Conservation (phyloP, 129 eudicot species). For the Chrysanthemum seticuspe region DNA sequence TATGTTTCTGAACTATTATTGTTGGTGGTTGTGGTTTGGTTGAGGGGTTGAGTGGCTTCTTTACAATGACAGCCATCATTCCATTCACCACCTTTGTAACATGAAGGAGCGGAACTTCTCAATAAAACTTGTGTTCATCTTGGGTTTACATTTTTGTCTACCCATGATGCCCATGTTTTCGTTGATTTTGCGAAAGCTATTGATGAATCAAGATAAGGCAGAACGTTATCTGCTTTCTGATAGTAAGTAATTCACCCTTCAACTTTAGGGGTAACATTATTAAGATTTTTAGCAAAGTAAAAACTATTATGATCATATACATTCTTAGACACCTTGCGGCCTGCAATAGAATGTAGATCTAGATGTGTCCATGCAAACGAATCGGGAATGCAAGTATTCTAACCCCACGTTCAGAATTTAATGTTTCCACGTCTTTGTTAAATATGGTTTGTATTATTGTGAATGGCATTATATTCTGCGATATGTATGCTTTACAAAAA, state of each 20-base stretch:
- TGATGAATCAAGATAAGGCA: slow-evolving; percentile 69
- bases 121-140: slow-evolving; percentile 65
- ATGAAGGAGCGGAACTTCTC: slow-evolving; percentile 84
- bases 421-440: too few species aligned
- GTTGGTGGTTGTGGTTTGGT: slow-evolving; percentile 28
- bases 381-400: too few species aligned
- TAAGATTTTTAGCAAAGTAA: too few species aligned
- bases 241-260: slow-evolving; percentile 69
- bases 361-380: too few species aligned
- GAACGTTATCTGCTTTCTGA: slow-evolving; percentile 71
- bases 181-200: slow-evolving; percentile 66
- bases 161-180: slow-evolving; percentile 84
- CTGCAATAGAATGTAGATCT: too few species aligned
- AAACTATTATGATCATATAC: too few species aligned
- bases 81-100: slow-evolving; percentile 96
- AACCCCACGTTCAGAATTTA: too few species aligned
- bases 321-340: too few species aligned
- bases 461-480: too few species aligned
- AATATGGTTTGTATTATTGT: too few species aligned
- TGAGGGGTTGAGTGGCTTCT: slow-evolving; percentile 68
- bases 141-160: slow-evolving; percentile 68
- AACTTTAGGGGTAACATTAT: not conserved
- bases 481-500: too few species aligned
- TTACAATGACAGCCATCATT: slow-evolving; percentile 86
- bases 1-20: slow-evolving; percentile 43